Evolutionary conservation across 768 basidiomycete species (phyloP).

Genomic region (Mycena latifolia): DNA sequence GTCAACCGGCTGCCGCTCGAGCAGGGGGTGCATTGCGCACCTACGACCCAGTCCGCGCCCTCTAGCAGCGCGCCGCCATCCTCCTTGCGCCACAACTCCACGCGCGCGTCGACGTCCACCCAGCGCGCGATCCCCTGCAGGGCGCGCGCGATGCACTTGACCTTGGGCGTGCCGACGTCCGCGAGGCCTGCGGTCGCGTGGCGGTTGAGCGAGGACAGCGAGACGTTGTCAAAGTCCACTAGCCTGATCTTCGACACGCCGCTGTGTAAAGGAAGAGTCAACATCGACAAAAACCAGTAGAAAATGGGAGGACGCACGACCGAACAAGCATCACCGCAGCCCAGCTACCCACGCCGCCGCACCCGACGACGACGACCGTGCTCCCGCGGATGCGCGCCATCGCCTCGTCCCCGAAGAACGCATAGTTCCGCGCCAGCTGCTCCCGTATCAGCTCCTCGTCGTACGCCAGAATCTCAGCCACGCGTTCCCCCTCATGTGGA

Average conservation of each 20-base stretch:
- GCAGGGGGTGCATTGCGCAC: too few relatives aligned
- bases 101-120: background rate
- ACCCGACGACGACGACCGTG: slow-evolving; percentile 90
- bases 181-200: background rate
- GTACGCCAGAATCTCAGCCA: slow-evolving; percentile 49
- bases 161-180: background rate
- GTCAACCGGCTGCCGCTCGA: too few relatives aligned
- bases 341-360: slow-evolving; percentile 98
- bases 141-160: background rate
- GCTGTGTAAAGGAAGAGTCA: slow-evolving; percentile 51
- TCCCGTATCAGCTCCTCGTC: slow-evolving; percentile 89
- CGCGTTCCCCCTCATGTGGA: background rate
- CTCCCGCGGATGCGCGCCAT: slow-evolving; percentile 83
- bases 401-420: slow-evolving; percentile 92
- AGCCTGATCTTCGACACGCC: slow-evolving; percentile 83
- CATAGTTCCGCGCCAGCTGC: slow-evolving; percentile 93
- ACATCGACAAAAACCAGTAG: slow-evolving; percentile 2
- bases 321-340: slow-evolving; percentile 93
- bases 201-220: slow-evolving; percentile 72
- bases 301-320: slow-evolving; percentile 70
- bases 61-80: slow-evolving; percentile 64
- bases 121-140: background rate
- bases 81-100: background rate
- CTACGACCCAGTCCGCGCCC: slow-evolving; percentile 95
- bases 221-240: slow-evolving; percentile 97